Base-by-base conservation (phyloP, 2,329 filamentous ascomycete genomes). In the Mycosphaerella sp. region DNA sequence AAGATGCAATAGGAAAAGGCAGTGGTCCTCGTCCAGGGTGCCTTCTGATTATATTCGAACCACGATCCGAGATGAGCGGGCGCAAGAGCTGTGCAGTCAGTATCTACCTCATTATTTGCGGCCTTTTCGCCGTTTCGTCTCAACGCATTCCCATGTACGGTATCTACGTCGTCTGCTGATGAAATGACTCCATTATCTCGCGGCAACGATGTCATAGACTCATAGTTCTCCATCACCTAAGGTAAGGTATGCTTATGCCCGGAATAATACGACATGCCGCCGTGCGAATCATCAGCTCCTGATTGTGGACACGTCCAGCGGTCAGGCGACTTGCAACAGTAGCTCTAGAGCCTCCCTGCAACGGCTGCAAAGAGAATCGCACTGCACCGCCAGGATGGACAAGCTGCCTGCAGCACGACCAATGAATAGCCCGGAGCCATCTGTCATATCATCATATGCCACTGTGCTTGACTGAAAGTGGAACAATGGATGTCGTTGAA, bases 121-220 rank as follows among this genome's bases (percentile, higher is more conserved):
- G 45, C 32, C 32, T 49, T 42, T 46, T 39, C 40, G 30, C 48
- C 41, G 21, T 18, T 34, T 52, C 43, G 40, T 46, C 52, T 44
- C 43, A 54, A 52, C 52, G 30, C 18, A 40, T 39, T 37, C 30
- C 49, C 43, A n/a, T 40, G 18, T 12, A 17, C 6, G 10, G 39
- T 25, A 25, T 3, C 39, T 21, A 21, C 39, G 18, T 21, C 39
- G 17, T 41, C 8, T 35, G 39, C 36, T 42, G 41, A 39, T 51
- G 16, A 27, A 52, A 35, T 40, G 54, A 42, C 51, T 50, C 56
- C 56, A 56, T 51, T 43, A 30, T 53, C 37, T 50, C 49, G 53
- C 50, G 39, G 50, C 53, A 54, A 50, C 56, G 53, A 59, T 59
- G 57, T 59, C 57, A 59, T 59, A 37, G 37, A 42, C 50, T 59